Evolutionary conservation across 257 asterid species (phyloP).

Genomic region (Cynanchum wilfordii): DNA sequence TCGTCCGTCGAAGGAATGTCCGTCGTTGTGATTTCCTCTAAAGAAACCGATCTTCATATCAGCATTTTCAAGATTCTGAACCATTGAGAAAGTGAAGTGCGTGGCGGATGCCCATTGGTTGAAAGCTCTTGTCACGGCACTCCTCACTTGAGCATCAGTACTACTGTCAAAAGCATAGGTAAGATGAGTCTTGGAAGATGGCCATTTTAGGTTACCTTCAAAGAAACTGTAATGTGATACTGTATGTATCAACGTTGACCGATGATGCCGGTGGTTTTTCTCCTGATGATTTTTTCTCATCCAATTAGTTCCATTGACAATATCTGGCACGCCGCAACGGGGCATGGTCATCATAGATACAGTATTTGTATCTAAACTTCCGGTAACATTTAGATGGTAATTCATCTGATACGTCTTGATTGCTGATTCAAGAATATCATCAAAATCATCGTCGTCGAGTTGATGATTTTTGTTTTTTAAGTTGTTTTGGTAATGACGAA

Average conservation of each 20-base stretch:
- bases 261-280: background rate
- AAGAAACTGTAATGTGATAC: conserved; percentile 29
- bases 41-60: conserved; percentile 27
- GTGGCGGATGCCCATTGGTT: background rate
- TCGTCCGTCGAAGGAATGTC: conserved; percentile 26
- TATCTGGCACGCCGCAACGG: conserved; percentile 37
- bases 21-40: conserved; percentile 23
- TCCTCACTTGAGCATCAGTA: background rate
- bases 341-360: conserved; percentile 23
- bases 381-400: conserved; percentile 22
- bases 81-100: conserved; percentile 16
- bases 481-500: background rate
- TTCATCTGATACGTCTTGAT: background rate
- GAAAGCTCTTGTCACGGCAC: conserved; percentile 23
- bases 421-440: background rate
- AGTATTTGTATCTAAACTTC: conserved; percentile 23
- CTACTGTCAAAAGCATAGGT: conserved; percentile 11
- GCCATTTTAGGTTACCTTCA: conserved; percentile 23
- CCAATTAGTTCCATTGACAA: conserved; percentile 23
- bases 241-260: conserved; percentile 2
- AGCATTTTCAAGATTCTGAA: background rate
- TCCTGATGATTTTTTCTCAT: conserved; percentile 8
- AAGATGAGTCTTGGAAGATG: conserved; percentile 20
- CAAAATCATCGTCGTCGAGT: background rate
- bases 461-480: background rate